Evolutionary conservation across 2,329 filamentous ascomycete species (phyloP).

Genomic region (Cryphonectria naterciae): DNA sequence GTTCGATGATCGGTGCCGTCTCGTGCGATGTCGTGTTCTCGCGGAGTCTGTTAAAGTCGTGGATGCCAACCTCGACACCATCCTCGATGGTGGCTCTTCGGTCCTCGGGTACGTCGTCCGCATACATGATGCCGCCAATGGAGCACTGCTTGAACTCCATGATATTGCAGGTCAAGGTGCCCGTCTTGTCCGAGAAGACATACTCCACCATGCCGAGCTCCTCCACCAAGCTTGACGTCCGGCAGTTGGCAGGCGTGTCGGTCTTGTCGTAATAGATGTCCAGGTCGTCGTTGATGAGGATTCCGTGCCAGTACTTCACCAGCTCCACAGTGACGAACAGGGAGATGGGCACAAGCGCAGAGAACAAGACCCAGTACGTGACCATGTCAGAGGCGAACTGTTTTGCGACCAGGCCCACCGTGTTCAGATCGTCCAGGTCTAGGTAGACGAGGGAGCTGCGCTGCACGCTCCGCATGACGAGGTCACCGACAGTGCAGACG

Average conservation of each 20-base stretch:
- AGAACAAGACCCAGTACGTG: constrained; percentile 98
- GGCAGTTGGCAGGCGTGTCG: constrained; percentile 92
- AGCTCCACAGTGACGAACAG: constrained; percentile 97
- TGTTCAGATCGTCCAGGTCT: constrained; percentile 64
- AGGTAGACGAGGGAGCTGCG: constrained; percentile 73
- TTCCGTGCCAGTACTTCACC: constrained; percentile 98
- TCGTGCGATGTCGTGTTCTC: constrained; percentile 67
- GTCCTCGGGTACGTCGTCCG: constrained; percentile 90
- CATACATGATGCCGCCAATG: constrained; percentile 92
- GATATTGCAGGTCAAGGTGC: constrained; percentile 95
- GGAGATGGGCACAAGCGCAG: constrained; percentile 93
- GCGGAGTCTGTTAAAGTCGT: constrained; percentile 78
- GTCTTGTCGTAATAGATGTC: constrained; percentile 98
- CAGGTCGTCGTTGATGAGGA: constrained; percentile 94
- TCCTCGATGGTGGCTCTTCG: constrained; percentile 79
- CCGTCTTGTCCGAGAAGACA: constrained; percentile 98
- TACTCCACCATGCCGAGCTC: constrained; percentile 98
- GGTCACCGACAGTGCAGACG: constrained; percentile 87
- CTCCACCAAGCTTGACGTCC: constrained; percentile 94
- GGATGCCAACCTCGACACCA: constrained; percentile 75
- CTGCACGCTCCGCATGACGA: constrained; percentile 73
- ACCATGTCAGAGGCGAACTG: constrained; percentile 94
- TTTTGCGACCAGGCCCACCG: constrained; percentile 58
- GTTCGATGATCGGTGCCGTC: constrained; percentile 61
- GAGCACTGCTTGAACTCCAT: constrained; percentile 98